Conservation (phyloP, 2,329 filamentous ascomycete species). For the Neurospora sp. region DNA sequence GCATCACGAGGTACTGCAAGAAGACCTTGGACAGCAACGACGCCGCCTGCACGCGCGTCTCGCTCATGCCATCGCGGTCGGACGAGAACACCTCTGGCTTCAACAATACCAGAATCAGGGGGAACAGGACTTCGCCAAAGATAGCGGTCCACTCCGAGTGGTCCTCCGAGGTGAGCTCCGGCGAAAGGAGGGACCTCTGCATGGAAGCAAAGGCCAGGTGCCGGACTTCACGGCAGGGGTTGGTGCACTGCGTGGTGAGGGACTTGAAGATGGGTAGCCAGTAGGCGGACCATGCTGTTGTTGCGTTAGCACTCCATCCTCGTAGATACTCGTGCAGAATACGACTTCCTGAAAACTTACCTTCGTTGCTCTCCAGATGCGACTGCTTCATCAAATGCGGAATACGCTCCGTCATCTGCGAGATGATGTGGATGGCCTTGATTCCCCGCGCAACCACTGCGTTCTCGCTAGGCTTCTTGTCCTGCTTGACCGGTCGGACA, state of each 20-base stretch:
- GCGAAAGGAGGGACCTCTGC: constrained; percentile 76
- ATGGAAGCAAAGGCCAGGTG: constrained; percentile 79
- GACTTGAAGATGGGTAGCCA: constrained; percentile 93
- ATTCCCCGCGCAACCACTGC: constrained; percentile 67
- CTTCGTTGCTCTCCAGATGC: constrained; percentile 78
- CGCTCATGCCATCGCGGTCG: constrained; percentile 87
- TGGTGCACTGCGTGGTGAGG: constrained; percentile 81
- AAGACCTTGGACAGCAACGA: constrained; percentile 93
- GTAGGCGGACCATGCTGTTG: constrained; percentile 87
- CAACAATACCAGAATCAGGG: constrained; percentile 73
- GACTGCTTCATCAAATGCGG: constrained; percentile 85
- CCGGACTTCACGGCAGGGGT: constrained; percentile 86
- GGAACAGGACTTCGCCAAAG: constrained; percentile 88
- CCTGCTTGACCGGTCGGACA: constrained; percentile 35
- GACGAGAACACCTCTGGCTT: constrained; percentile 92
- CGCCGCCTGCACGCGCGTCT: constrained; percentile 84
- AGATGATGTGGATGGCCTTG: constrained; percentile 72
- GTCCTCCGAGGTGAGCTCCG: constrained; percentile 71
- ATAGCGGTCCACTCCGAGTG: constrained; percentile 92
- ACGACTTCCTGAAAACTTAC: constrained; percentile 30
- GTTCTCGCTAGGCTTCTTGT: constrained; percentile 47
- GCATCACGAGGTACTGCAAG: constrained; percentile 77
- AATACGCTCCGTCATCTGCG: constrained; percentile 70
- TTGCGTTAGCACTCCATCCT: not conserved
- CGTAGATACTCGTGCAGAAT: not conserved